Conservation (phyloP, 805 yeast genomes). For the Monosporozyma siamensis region DNA sequence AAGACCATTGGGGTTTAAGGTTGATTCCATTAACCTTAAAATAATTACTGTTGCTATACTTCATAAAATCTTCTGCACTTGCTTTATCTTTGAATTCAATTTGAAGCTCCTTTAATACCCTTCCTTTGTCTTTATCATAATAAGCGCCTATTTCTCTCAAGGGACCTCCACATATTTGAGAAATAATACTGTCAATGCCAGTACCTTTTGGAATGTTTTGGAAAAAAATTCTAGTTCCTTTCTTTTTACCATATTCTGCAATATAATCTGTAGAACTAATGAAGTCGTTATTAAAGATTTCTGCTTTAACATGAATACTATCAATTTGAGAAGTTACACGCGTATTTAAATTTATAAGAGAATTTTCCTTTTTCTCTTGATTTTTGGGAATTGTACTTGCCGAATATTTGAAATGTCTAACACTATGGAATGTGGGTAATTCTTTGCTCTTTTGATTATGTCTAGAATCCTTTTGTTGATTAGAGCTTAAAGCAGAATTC, state of each 20-base stretch:
- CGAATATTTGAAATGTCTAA: not conserved
- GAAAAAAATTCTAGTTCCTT: not conserved
- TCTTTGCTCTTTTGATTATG: not conserved
- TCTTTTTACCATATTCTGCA: not conserved
- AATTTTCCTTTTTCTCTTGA: not conserved
- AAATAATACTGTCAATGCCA: slow-evolving; percentile 41
- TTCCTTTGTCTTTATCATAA: slow-evolving; percentile 23
- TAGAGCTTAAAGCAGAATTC: not conserved
- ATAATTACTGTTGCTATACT: slow-evolving; percentile 42
- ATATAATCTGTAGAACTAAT: not conserved
- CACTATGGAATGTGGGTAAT: not conserved
- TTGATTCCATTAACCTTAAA: slow-evolving; percentile 51
- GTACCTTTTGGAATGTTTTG: slow-evolving; percentile 33
- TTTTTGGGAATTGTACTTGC: not conserved
- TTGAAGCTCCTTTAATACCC: slow-evolving; percentile 25
- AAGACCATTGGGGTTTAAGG: slow-evolving; percentile 40
- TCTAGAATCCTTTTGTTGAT: not conserved
- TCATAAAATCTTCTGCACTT: slow-evolving; percentile 46
- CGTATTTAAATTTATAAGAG: not conserved
- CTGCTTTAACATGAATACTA: not conserved
- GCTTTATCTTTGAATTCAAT: slow-evolving; percentile 44
- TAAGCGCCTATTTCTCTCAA: slow-evolving; percentile 28
- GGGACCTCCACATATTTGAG: slow-evolving; percentile 62
- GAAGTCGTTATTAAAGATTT: not conserved
- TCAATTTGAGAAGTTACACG: not conserved